Evolutionary conservation across 768 basidiomycete genomes (phyloP).

Genomic region (Suillus decipiens): DNA sequence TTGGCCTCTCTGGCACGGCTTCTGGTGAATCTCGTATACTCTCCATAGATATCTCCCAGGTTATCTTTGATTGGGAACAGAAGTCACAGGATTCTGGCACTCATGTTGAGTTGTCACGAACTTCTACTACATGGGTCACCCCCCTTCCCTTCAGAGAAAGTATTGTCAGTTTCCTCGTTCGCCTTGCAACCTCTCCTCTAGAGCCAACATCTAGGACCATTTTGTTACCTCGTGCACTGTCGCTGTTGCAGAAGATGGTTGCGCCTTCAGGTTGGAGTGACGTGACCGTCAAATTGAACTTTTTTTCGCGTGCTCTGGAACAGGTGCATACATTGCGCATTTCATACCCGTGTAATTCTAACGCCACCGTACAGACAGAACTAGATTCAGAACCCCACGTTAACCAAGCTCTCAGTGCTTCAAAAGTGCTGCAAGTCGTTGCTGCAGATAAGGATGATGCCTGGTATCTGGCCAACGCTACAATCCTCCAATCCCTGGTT

Average conservation of each 20-base stretch:
- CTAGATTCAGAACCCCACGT: slow-evolving; percentile 66
- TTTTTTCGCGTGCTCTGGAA: slow-evolving; percentile 83
- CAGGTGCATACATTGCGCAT: slow-evolving; percentile 50
- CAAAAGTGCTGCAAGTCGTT: slow-evolving; percentile 87
- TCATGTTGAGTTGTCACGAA: slow-evolving; percentile 29
- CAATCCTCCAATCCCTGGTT: slow-evolving; percentile 76
- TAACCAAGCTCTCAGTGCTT: slow-evolving; percentile 72
- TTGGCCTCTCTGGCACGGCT: slow-evolving; percentile 76
- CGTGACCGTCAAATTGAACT: slow-evolving; percentile 88
- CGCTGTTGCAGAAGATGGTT: slow-evolving; percentile 74
- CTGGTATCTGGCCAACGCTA: slow-evolving; percentile 78
- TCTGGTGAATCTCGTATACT: slow-evolving; percentile 81
- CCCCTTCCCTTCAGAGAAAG: slow-evolving; percentile 83
- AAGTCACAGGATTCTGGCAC: slow-evolving; percentile 39
- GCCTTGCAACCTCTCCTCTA: slow-evolving; percentile 72
- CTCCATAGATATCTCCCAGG: slow-evolving; percentile 88
- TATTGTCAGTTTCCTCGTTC: slow-evolving; percentile 94
- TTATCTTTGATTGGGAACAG: slow-evolving; percentile 94
- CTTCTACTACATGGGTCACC: slow-evolving; percentile 57
- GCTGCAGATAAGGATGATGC: slow-evolving; percentile 77
- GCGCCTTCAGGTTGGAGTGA: slow-evolving; percentile 87
- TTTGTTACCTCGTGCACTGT: slow-evolving; percentile 63
- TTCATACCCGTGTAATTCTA: slow-evolving; percentile 8
- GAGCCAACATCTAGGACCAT: slow-evolving; percentile 41
- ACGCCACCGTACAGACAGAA: slow-evolving; percentile 55